Conservation (phyloP, 495 filamentous ascomycete genomes). For the Copromyces sp. region DNA sequence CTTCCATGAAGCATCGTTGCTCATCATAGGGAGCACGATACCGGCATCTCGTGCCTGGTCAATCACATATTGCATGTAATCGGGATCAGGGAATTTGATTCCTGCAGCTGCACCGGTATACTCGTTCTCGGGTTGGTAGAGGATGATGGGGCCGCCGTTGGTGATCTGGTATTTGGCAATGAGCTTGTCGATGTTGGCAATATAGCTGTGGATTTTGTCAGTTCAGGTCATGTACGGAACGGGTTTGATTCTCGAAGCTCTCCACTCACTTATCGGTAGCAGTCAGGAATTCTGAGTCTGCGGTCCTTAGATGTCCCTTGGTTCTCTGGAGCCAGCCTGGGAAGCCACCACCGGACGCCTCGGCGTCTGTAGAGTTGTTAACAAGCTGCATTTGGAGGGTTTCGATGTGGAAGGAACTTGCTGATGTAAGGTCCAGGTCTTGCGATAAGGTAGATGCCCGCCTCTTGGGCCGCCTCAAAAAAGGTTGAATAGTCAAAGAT, state of each 20-base stretch:
- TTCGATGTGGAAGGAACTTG: neutral
- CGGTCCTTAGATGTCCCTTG: constrained; percentile 49
- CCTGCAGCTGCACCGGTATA: constrained; percentile 29
- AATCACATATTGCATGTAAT: constrained; percentile 62
- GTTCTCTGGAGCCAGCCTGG: constrained; percentile 47
- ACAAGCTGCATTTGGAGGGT: neutral
- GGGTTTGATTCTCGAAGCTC: constrained; percentile 2
- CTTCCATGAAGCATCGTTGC: constrained; percentile 51
- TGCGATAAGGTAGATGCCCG: constrained; percentile 66
- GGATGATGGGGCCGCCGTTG: constrained; percentile 66
- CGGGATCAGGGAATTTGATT: constrained; percentile 40
- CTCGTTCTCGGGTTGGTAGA: constrained; percentile 74
- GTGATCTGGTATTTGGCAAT: constrained; percentile 70
- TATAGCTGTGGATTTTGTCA: constrained; percentile 25
- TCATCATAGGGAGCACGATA: constrained; percentile 65
- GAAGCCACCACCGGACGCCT: constrained; percentile 33
- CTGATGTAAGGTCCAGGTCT: constrained; percentile 45
- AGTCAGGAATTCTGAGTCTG: constrained; percentile 48
- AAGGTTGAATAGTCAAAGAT: constrained; percentile 61
- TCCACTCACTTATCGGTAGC: constrained; percentile 46
- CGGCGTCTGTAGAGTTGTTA: constrained; percentile 46
- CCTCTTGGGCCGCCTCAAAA: constrained; percentile 56
- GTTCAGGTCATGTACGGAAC: neutral
- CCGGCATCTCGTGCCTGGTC: constrained; percentile 58
- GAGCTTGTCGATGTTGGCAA: constrained; percentile 43